Base-by-base conservation (phyloP, 192 early-diverging fungal genomes). In the Coemansia sp. region DNA sequence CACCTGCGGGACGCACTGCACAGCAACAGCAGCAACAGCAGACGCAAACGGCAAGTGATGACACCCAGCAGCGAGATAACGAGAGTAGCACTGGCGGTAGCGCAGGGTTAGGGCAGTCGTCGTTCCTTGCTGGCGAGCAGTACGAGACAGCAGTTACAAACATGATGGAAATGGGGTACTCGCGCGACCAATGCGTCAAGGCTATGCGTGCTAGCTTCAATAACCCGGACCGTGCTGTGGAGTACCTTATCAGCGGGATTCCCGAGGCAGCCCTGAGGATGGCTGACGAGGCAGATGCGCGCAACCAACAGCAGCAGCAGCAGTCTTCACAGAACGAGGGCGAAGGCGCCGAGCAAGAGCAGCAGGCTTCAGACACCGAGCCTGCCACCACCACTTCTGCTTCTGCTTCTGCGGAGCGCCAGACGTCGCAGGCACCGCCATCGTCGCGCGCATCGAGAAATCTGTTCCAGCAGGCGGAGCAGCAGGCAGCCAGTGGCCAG, bases 151-250 rank as follows among this genome's bases (percentile, higher is more conserved):
- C 93, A n/a, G 88, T 97, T 45, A 72, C 85, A 41, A 93, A 92
- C 72, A 91, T 99, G 88, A 85, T 96, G 55, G 95, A 97, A 56
- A 96, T 99, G 95, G 97, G 97, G 18, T 99, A 93, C 78, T 85
- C 90, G 61, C 87, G 92, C 47, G 90, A 92, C 16, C 88, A 97
- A 70, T 92, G 94, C 55, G 86, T 91, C 45, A 73, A 76, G 59
- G 97, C 97, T 10, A 95, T 99, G 91, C 90, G 95, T 52, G 97
- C 97, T 8, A 95, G 94, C 68, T 98, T 92, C 72, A 97, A 97
- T 76, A 99, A 99, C 76, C 94, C 97, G 1, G 95, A 98, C 77
- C 87, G 97, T 63, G 97, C 97, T 22, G 95, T 92, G 10, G 97
- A 99, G 78, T 99, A 98, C 71, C 82, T 99, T 55, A 88, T 97